phyloP scores from a whole-genome alignment of 2,329 filamentous ascomycete species.

The Xylaria hypoxylon region DNA sequence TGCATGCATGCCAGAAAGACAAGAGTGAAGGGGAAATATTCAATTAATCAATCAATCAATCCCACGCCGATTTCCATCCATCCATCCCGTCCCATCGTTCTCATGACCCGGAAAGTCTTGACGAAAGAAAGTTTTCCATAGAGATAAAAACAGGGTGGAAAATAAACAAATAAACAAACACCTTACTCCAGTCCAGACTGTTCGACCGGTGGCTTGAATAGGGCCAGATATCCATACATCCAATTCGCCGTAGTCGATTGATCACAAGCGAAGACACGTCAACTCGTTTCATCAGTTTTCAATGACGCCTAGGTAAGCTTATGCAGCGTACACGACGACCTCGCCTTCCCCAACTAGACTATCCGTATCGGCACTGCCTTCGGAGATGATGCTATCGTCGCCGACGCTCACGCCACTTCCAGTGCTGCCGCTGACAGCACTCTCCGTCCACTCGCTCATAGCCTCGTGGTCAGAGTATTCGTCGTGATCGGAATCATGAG shows the following conservation, averaged over 20 bases:
- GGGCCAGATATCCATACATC: neutral
- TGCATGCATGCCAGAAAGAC: neutral
- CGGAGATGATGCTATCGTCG: constrained; percentile 46
- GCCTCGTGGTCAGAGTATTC: constrained; percentile 50
- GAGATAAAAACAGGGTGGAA: neutral
- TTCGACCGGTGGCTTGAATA: neutral
- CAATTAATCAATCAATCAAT: neutral
- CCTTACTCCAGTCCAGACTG: constrained; percentile 10
- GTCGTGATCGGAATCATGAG: constrained; percentile 51
- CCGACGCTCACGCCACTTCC: constrained; percentile 37
- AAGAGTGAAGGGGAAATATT: neutral
- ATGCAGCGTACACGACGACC: constrained; percentile 53
- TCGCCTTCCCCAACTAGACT: constrained; percentile 51
- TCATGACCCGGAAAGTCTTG: neutral
- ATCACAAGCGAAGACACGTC: too few species aligned
- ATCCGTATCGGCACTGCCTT: constrained; percentile 49
- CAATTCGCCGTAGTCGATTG: too few species aligned
- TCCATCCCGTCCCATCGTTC: constrained; percentile 8
- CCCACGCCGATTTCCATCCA: constrained; percentile 11
- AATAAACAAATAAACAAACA: constrained; percentile 5
- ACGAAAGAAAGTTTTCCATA: neutral
- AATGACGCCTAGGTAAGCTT: constrained; percentile 10
- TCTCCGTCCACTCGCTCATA: constrained; percentile 63
- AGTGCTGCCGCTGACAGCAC: constrained; percentile 50
- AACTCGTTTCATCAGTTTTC: neutral